Evolutionary conservation across 2,329 filamentous ascomycete species (phyloP), one percentile per base, ranked within the genome.

Genomic region (Onygenales sp.): DNA sequence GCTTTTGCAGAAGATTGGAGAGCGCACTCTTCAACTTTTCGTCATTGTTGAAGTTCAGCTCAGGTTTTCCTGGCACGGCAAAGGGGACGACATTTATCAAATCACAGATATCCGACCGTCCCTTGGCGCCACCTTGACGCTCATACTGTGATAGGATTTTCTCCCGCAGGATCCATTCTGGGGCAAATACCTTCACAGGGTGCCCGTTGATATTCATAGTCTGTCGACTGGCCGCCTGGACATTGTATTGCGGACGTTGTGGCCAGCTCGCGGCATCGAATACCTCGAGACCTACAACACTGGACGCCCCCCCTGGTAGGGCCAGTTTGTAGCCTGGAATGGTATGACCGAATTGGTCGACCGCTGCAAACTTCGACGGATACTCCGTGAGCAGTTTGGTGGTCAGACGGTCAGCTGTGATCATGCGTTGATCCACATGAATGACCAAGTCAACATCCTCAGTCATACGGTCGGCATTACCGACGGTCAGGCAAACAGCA

Each of bases 101-200:
- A 54, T 61, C 55, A 33, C 21, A 47, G 47, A 57, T 51, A 58
- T 60, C 57, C 10, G 27, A 53, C 43, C 6, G 21, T 57, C 55
- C 54, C 53, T 60, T 60, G 9, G n/a, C 1, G 17, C 52, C 43
- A 43, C 58, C 55, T 45, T 58, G 53, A 9, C 57, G 57, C 50
- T 60, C 52, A 53, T 56, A 58, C 31, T 57, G 55, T n/a, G 59
- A 57, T 10, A 60, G 39, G 41, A 58, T 60, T 46, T 60, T 60
- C 50, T 60, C 58, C 49, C 55, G 54, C 54, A 61, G 43, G 44
- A 61, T 57, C 59, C 58, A 59, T 56, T 59, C 54, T 33, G 54
- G 50, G 43, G 52, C 48, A 38, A 61, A 61, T 6, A 47, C 7
- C 33, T 58, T 59, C 43, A 59, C 55, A 21, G 31, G 5, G 10